Evolutionary conservation across 257 asterid species (phyloP), one percentile per base, ranked within the genome.

Genomic region (Solanum neorickii): DNA sequence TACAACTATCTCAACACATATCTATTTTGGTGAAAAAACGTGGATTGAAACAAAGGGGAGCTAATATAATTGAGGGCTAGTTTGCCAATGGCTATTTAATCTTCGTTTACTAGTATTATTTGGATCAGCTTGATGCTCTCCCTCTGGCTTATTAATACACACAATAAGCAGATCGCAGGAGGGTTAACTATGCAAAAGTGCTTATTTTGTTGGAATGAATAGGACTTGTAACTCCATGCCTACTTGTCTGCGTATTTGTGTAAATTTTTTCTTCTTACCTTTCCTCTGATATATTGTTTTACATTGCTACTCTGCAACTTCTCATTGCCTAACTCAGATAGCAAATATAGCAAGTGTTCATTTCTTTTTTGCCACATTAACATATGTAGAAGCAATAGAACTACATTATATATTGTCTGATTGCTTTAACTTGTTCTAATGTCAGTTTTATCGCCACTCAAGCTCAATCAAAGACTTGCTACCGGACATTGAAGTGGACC

Each of bases 391-490:
- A 16, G 74, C 59, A 27, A 66, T 60, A 66, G 78, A 42, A 62
- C 41, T 29, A 2, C 77, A 35, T 42, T 59, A 42, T 52, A 31
- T 46, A 44, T 42, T 68, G 18, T 20, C 10, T 88, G 35, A 66
- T 75, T 83, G 80, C 86, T 80, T 44, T 23, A 14, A 42, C 49
- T 85, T 35, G 25, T 65, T 86, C 84, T 76, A 66, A 65, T 83
- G 60, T 15, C 96, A 96, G 99, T 95, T 93, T 70, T 84, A 89
- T 33, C 88, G 88, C 78, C 93, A 95, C 91, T 90, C 96, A 41
- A 91, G 89, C 69, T 82, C 86, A 74, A 87, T 94, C 69, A 31
- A 91, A 78, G 85, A 93, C 88, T 88, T 91, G 92, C 87, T 93
- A 77, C 92, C 93, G 13, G 76, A 70, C 62, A 75, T 33, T 33